Base-by-base conservation (phyloP, 2,329 filamentous ascomycete genomes). In the Fusarium protoensiforme region DNA sequence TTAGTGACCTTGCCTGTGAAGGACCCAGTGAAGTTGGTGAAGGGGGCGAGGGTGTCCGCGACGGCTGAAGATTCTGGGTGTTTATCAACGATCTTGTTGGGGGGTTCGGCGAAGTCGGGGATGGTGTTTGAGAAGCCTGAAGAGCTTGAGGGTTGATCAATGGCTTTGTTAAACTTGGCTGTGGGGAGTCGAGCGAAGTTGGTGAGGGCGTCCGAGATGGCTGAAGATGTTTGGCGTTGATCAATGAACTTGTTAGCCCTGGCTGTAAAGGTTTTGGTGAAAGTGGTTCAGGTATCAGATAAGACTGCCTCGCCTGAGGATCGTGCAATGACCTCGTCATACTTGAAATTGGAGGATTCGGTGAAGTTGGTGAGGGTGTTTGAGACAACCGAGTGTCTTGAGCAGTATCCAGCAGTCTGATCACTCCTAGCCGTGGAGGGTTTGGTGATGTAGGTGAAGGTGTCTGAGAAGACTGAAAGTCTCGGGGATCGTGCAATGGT, bases 351-450 rank as follows among this genome's bases (percentile, higher is more conserved):
- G 22, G 36, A 33, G 36, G 36, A 43, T 59, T 29, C 10, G 33
- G 60, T 36, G 60, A 62, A 33, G 27, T 41, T 35, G 61, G 38
- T 14, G 61, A 58, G n/a, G 51, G 61, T 24, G 61, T 57, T 39
- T 31, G 48, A 35, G 61, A 8, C 14, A 31, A 24, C n/a, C 35
- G 56, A 31, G 16, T 31, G 10, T 54, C 43, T 10, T 31, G 33
- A 2, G n/a, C 24, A 16, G 18, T 27, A 20, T 31, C 16, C n/a
- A 39, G 22, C 24, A 16, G 29, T 9, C 60, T 27, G 10, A n/a
- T 24, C 14, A 16, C 18, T 20, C 20, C 59, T 27, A 14, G 22
- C 29, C 46, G 59, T 36, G 31, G 59, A n/a, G 59, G 59, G 13
- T 22, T 61, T 35, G 31, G 22, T 9, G 59, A 38, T n/a, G n/a